These are phyloP conservation scores for Ogataea nitratoaversa DNA, from an alignment of 805 yeast species.

Conservation along the genomic window DNA sequence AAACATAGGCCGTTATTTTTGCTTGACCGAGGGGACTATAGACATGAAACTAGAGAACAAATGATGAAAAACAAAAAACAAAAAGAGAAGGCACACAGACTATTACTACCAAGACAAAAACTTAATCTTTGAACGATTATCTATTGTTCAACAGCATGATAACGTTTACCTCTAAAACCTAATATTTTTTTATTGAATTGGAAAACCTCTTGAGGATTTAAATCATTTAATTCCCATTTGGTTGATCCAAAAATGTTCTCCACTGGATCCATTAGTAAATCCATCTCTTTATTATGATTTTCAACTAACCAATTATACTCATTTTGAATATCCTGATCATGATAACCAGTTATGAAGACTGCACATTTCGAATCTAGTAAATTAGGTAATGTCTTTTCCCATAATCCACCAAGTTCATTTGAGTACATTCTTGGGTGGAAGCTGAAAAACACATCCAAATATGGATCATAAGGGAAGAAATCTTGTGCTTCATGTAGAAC, in stretches of 20 bases:
- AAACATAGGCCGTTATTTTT: no score
- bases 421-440: slow-evolving; percentile 95
- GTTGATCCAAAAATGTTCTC: slow-evolving; percentile 78
- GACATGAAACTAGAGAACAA: no score
- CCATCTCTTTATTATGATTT: slow-evolving; percentile 71
- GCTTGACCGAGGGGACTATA: no score
- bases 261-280: slow-evolving; percentile 70
- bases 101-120: background rate
- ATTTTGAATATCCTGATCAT: slow-evolving; percentile 61
- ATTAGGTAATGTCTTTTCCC: slow-evolving; percentile 84
- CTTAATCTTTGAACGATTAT: no score
- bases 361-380: slow-evolving; percentile 92
- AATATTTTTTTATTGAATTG: slow-evolving; percentile 87
- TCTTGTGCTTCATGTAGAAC: slow-evolving; percentile 88
- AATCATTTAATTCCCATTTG: slow-evolving; percentile 91
- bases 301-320: slow-evolving; percentile 70
- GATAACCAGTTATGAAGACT: slow-evolving; percentile 85
- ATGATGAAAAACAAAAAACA: slow-evolving; percentile 4
- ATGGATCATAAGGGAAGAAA: slow-evolving; percentile 97
- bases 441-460: slow-evolving; percentile 83
- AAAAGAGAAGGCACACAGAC: background rate
- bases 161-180: slow-evolving; percentile 94
- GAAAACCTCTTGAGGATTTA: slow-evolving; percentile 88
- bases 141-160: slow-evolving; percentile 63
- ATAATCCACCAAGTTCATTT: slow-evolving; percentile 69